Base-by-base conservation (phyloP, 768 basidiomycete genomes). In the Calvatia gigantea region DNA sequence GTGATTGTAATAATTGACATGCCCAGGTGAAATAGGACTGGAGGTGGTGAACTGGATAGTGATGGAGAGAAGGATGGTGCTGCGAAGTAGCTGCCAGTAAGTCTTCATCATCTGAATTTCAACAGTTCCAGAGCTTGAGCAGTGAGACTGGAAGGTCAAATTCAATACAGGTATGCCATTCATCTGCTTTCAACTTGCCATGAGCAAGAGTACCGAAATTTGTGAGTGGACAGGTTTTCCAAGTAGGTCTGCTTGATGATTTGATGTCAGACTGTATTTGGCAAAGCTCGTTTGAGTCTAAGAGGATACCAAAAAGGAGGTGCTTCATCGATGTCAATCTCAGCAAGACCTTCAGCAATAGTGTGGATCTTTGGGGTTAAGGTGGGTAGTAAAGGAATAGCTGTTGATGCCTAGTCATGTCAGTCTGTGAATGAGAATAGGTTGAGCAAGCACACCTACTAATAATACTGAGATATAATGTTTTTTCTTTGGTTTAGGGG, bases 141-240 rank as follows among this genome's bases (percentile, higher is more conserved):
- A 64, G 17, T 0, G 61, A 58, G 3, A 64, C 56, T 1, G 62
- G 64, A 15, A 66, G 37, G 31, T 66, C 61, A 53, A 66, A 63
- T 33, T 63, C 62, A 31, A 63, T 51, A 2, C 39, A 51, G 8
- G 65, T 60, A 31, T 59, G 46, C 65, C 65, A 67, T 52, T 65
- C 60, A 37, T 64, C 63, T 1, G 64, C 64, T 41, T 65, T 65
- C 21, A 67, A 33, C 51, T 65, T 64, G 19, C 64, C 64, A 32
- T 65, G 62, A 12, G 42, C 33, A 0, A 60, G 58, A n/a, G 58
- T 50, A 12, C 61, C 52, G 17, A 60, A 58, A 25, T 60, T 53
- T 3, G 7, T 12, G 12, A 56, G 56, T 32, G 56, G 51, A 15
- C 45, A 19, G 8, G 28, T 23, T 23, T 54, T 43, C 46, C 51